Base-by-base conservation (phyloP, 108 stramenopile species). In the Cyclostephanos tholiformis region DNA sequence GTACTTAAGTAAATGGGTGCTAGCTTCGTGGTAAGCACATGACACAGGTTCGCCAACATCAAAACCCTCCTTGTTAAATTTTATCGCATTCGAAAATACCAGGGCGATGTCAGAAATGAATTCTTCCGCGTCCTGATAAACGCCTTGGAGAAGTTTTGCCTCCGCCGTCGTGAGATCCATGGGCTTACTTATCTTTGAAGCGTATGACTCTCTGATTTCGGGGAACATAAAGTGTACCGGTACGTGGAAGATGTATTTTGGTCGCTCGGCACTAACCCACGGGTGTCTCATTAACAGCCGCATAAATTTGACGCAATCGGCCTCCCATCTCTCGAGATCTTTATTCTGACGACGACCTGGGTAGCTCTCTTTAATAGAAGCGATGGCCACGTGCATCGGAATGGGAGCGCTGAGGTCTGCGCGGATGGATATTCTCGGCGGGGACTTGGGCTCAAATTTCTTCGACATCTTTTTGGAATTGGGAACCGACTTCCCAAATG, bases 101-200 rank as follows among this genome's bases (percentile, higher is more conserved):
- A 91, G 76, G 26, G 91, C 88, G 50, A 92, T 82, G 74, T 95
- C 94, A 50, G 81, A 75, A 11, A 95, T 74, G 76, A 95, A 95
- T 26, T 92, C 91, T 29, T 95, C 87, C 20, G 87, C 72, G 11
- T 70, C 73, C 55, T 86, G 81, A 26, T 81, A 77, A 32, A 79
- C 84, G n/a, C 92, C 92, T 39, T 80, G 80, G 51, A 95, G 80
- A 16, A 95, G 80, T 20, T 88, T 91, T 36, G 87, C 83, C 71
- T 95, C 94, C 16, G 86, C 86, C 12, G 94, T 92, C n/a, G 94
- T 95, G 38, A 95, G 71, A 75, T 95, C 94, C 94, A 95, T 95
- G 12, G 91, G 94, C 43, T 92, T 86, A 20, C 84, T 74, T 19
- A 95, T 89, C 63, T 89, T 90, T 19, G 76, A 76, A 20, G 79